Conservation (phyloP, 1,139 yeast genomes). For the Hemisphaericaspora lyxosophila region DNA sequence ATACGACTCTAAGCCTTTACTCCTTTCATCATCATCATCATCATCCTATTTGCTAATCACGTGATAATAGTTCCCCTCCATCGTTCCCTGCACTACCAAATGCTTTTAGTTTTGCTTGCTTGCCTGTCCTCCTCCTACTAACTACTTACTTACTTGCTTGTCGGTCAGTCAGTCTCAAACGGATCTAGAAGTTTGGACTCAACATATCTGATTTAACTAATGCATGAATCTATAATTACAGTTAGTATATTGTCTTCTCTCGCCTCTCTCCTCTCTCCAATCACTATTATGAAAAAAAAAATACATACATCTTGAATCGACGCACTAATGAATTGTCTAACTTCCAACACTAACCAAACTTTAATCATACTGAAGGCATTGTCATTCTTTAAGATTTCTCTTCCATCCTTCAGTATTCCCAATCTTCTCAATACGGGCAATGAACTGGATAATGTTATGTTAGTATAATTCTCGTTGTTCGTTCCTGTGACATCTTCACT, state of each 20-base stretch:
- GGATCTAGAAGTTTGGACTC: slow-evolving; percentile 49
- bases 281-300: too few species aligned
- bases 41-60: too few species aligned
- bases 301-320: slow-evolving; percentile 74
- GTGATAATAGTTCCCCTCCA: too few species aligned
- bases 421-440: slow-evolving; percentile 84
- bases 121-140: too few species aligned
- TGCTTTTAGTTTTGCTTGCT: too few species aligned
- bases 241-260: too few species aligned
- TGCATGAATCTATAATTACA: slow-evolving; percentile 34
- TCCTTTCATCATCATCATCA: too few species aligned
- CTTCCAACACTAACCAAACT: slow-evolving; percentile 89
- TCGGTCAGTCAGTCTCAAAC: too few species aligned
- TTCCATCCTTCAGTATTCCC: slow-evolving; percentile 68
- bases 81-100: too few species aligned
- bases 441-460: slow-evolving; percentile 49
- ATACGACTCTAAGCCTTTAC: too few species aligned
- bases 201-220: slow-evolving; percentile 53
- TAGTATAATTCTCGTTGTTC: slow-evolving; percentile 26
- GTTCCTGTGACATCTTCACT: slow-evolving; percentile 22
- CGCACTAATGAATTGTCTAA: slow-evolving; percentile 80
- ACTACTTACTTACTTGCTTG: too few species aligned
- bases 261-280: too few species aligned
- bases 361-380: slow-evolving; percentile 77
- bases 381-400: slow-evolving; percentile 55